phyloP scores from a whole-genome alignment of 2,329 filamentous ascomycete genomes.

The Ascochyta lentis region DNA sequence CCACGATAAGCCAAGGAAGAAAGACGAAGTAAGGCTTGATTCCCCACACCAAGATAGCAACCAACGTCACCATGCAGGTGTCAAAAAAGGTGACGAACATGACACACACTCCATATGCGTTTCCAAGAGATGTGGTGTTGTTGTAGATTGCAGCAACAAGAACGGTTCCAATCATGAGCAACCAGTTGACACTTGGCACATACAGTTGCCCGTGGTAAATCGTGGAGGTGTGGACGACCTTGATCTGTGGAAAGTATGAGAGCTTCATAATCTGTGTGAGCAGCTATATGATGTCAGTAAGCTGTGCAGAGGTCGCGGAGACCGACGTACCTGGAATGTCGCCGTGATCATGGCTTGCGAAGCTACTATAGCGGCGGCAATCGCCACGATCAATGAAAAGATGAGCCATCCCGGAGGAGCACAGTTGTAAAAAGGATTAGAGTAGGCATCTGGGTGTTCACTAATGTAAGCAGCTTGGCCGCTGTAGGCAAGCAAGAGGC shows the following conservation, averaged over 20 bases:
- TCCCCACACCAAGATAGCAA: constrained; percentile 75
- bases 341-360: constrained; percentile 81
- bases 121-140: constrained; percentile 68
- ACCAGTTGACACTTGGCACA: constrained; percentile 77
- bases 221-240: constrained; percentile 73
- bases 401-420: constrained; percentile 73
- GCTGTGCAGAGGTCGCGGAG: background rate
- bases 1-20: constrained; percentile 68
- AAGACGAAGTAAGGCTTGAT: constrained; percentile 66
- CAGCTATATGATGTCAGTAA: constrained; percentile 49
- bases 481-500: constrained; percentile 69
- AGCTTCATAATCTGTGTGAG: constrained; percentile 76
- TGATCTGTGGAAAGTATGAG: constrained; percentile 78
- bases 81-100: constrained; percentile 82
- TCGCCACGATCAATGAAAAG: constrained; percentile 70
- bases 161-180: constrained; percentile 78
- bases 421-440: constrained; percentile 77
- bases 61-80: constrained; percentile 75
- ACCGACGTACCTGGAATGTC: constrained; percentile 65
- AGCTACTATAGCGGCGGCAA: constrained; percentile 75
- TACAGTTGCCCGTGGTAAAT: constrained; percentile 78
- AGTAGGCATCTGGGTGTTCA: constrained; percentile 64
- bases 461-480: constrained; percentile 79
- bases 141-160: constrained; percentile 76
- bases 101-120: constrained; percentile 81